Evolutionary conservation across 2,329 filamentous ascomycete species (phyloP).

Genomic region (Didymella sp.): DNA sequence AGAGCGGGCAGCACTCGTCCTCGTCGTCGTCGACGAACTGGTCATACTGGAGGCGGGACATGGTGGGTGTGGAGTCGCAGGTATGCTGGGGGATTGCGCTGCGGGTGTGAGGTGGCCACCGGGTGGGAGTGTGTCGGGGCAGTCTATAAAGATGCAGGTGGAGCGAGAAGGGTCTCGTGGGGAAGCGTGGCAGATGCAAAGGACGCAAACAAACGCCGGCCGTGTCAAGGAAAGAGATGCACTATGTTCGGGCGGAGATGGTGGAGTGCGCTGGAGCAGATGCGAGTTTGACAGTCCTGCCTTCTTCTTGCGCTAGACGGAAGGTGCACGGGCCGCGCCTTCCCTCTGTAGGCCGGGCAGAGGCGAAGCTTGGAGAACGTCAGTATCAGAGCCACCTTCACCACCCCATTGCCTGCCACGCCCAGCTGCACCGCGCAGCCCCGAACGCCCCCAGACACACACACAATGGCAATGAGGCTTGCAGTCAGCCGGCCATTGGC

Average conservation of each 20-base stretch:
- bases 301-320: conserved; percentile 16
- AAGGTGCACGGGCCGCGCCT: conserved; percentile 8
- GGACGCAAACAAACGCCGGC: conserved; percentile 43
- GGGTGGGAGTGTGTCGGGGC: conserved; percentile 11
- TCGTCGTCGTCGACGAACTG: conserved; percentile 63
- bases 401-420: conserved; percentile 24
- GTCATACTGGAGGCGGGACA: conserved; percentile 59
- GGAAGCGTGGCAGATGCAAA: conserved; percentile 10
- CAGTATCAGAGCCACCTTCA: conserved; percentile 2
- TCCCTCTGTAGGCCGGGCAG: too few relatives aligned
- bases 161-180: neutral
- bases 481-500: conserved; percentile 50
- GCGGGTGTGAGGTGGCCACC: conserved; percentile 37
- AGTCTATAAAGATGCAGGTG: neutral
- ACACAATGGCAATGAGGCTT: conserved; percentile 52
- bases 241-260: conserved; percentile 24
- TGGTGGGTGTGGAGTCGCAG: conserved; percentile 34
- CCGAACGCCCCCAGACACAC: conserved; percentile 24
- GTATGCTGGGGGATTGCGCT: conserved; percentile 13
- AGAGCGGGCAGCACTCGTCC: conserved; percentile 78
- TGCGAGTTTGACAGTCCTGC: conserved; percentile 13
- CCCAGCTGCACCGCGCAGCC: conserved; percentile 35
- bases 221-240: conserved; percentile 39
- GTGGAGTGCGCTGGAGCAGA: conserved; percentile 15
- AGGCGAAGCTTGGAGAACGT: conserved; percentile 16